Conservation (phyloP, 306 rosid genomes). For the Elaeagnus macrophylla region DNA sequence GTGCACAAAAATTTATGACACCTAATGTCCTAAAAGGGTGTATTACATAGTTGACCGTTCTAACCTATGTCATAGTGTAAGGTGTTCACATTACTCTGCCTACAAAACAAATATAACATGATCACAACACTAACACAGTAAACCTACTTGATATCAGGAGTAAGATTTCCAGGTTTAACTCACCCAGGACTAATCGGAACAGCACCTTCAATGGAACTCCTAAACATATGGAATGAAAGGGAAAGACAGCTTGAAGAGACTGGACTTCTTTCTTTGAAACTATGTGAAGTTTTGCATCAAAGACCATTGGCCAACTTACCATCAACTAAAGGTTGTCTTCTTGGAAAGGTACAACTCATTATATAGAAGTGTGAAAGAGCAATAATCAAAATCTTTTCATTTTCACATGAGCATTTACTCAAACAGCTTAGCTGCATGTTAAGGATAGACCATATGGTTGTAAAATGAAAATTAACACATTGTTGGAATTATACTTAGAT, state of each 20-base stretch:
- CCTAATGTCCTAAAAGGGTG: too few relatives aligned
- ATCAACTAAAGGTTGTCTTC: constrained; percentile 48
- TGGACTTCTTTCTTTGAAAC: constrained; percentile 52
- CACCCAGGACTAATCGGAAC: constrained; percentile 91
- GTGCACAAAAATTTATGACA: too few relatives aligned
- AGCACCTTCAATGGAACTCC: constrained; percentile 79
- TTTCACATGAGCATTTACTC: background rate
- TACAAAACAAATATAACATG: background rate
- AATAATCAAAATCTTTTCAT: background rate
- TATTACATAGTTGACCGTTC: too few relatives aligned
- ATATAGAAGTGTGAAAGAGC: background rate
- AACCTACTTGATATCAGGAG: constrained; percentile 38
- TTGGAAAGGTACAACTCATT: constrained; percentile 57
- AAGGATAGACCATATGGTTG: background rate
- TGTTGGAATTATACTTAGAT: constrained; percentile 30
- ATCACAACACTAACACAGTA: background rate
- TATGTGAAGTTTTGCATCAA: constrained; percentile 77
- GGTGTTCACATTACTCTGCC: background rate
- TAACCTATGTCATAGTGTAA: too few relatives aligned
- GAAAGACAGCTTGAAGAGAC: constrained; percentile 54
- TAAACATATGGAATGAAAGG: constrained; percentile 74
- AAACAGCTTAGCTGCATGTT: too few relatives aligned
- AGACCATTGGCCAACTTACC: constrained; percentile 89
- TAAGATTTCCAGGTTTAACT: constrained; percentile 82
- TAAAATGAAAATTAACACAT: background rate